Conservation (phyloP, 192 early-diverging fungal genomes). For the Gamsiella multidivaricata region DNA sequence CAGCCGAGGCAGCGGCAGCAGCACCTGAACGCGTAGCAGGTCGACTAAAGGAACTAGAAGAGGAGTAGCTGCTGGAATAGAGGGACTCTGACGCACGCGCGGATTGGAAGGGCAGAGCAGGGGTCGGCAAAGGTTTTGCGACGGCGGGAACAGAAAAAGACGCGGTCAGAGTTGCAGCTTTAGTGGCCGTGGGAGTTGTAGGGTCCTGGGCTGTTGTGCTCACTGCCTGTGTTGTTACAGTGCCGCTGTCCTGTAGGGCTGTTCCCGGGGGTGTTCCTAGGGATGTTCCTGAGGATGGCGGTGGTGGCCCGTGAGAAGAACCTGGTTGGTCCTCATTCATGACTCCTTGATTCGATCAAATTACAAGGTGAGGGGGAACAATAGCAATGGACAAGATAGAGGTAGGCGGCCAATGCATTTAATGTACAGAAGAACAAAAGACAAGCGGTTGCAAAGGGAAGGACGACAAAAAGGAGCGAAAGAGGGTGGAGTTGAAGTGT, state of each 20-base stretch:
- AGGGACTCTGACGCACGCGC: constrained; percentile 50
- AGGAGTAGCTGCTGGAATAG: constrained; percentile 26
- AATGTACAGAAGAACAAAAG: neutral
- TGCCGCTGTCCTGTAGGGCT: neutral
- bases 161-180: constrained; percentile 26
- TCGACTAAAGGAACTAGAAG: constrained; percentile 23
- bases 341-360: neutral
- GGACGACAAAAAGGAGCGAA: neutral
- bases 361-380: neutral
- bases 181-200: neutral
- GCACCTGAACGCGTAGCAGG: constrained; percentile 31
- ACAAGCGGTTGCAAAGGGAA: too few relatives aligned
- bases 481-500: neutral
- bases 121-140: constrained; percentile 45
- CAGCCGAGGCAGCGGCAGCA: constrained; percentile 45
- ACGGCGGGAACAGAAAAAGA: constrained; percentile 49
- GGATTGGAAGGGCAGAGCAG: constrained; percentile 46
- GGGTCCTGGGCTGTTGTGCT: neutral
- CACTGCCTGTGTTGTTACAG: neutral
- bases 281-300: neutral
- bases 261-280: neutral
- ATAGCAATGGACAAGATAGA: neutral
- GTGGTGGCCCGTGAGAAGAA: constrained; percentile 13
- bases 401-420: constrained; percentile 14
- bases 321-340: constrained; percentile 26